Evolutionary conservation across 805 yeast species (phyloP).

Genomic region (Scheffersomyces stipitis): DNA sequence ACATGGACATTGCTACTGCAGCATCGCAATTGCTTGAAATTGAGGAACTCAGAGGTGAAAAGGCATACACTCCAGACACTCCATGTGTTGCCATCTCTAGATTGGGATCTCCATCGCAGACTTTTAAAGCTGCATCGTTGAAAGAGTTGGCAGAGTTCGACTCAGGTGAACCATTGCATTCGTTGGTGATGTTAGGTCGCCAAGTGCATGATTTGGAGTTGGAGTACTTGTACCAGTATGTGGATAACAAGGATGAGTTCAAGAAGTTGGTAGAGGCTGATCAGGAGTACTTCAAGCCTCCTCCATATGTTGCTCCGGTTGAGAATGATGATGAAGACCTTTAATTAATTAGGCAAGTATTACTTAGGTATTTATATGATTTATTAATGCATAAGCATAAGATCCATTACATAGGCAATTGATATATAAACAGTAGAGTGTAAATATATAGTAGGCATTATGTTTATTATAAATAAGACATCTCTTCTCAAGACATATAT

Average conservation of each 20-base stretch:
- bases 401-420: neutral
- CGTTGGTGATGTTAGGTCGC: constrained; percentile 86
- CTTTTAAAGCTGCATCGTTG: constrained; percentile 82
- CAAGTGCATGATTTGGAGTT: constrained; percentile 91
- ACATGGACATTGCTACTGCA: constrained; percentile 89
- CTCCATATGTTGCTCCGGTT: constrained; percentile 57
- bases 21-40: constrained; percentile 85
- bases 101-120: constrained; percentile 82
- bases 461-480: neutral
- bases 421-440: constrained; percentile 1
- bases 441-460: constrained; percentile 2
- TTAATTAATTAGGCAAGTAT: too few species aligned
- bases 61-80: constrained; percentile 80
- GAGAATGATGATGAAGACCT: too few species aligned
- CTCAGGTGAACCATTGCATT: constrained; percentile 92
- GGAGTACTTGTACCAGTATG: constrained; percentile 78
- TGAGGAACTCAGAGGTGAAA: constrained; percentile 72
- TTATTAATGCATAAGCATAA: neutral
- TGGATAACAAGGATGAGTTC: constrained; percentile 57
- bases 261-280: constrained; percentile 40
- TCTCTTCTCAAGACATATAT: too few species aligned
- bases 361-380: too few species aligned
- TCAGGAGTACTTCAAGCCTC: constrained; percentile 74
- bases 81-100: constrained; percentile 95
- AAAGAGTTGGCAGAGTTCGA: constrained; percentile 77